Evolutionary conservation across 2,329 filamentous ascomycete genomes (phyloP), one percentile per base, ranked within the genome.

Genomic region (Cryoendolithus antarcticus): DNA sequence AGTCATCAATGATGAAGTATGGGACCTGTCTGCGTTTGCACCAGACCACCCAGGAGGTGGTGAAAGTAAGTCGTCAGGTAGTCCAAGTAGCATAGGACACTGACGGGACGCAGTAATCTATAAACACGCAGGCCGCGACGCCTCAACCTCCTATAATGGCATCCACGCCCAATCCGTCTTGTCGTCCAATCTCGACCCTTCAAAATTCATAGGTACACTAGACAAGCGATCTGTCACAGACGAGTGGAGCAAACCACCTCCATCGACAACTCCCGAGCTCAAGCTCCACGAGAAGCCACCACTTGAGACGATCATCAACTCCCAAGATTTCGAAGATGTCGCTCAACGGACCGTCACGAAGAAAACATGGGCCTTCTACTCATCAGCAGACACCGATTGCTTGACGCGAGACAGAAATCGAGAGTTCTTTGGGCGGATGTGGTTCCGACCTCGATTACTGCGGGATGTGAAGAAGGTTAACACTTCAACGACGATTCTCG

Each of bases 11-110:
- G 71, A 71, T 30, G 69, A 72, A 48, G 75, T 82, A 21, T 82
- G 77, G 64, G 76, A 83, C 55, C 61, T 83, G 37, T 80, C 74
- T 10, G 67, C 74, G n/a, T 82, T 83, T 53, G 64, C 75, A 12
- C 69, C 70, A 12, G 65, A 75, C 42, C 75, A 79, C 55, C 74
- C 75, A 4, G 74, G 75, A 24, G 74, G 74, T 13, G 62, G 71
- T 39, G 66, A 61, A 33, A 70, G 71, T 65, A 55, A 43, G 49
- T 24, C 11, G 15, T 11, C 13, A 29, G 10, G n/a, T 9, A 21
- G n/a, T 15, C 3, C 9, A n/a, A 27, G 7, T 3, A 27, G 24
- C 6, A 27, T 27, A 27, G 24, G 5, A 27, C 6, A 27, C 24
- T 27, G 7, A 27, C 24, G 24, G 33, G 51, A 52, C 54, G 7